Evolutionary conservation across 257 asterid genomes (phyloP).

Genomic region (Primulina eburnea): DNA sequence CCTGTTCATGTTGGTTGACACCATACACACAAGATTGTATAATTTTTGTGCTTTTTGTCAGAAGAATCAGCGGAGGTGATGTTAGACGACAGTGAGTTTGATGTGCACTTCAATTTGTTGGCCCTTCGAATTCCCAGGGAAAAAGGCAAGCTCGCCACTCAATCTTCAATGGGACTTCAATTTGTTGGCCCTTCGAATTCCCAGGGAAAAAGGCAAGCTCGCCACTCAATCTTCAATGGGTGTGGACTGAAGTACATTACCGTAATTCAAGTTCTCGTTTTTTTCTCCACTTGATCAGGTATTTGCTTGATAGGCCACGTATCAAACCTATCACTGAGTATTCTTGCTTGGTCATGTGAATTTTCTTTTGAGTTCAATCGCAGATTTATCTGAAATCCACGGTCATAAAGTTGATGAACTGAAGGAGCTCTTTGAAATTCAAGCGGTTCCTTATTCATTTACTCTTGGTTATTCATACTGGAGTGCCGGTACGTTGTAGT

Average conservation of each 20-base stretch:
- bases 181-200: constrained; percentile 72
- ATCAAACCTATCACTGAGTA: constrained; percentile 68
- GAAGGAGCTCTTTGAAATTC: constrained; percentile 62
- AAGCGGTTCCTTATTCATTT: constrained; percentile 68
- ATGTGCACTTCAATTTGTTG: constrained; percentile 55
- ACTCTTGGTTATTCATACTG: constrained; percentile 88
- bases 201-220: constrained; percentile 75
- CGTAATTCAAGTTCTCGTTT: background rate
- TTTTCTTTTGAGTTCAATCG: constrained; percentile 12
- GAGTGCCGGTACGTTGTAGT: constrained; percentile 62
- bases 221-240: constrained; percentile 78
- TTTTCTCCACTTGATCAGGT: constrained; percentile 37
- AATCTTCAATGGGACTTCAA: too few relatives aligned
- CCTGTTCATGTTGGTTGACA: too few relatives aligned
- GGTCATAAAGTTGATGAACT: constrained; percentile 59
- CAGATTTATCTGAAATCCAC: constrained; percentile 85
- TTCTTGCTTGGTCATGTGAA: background rate
- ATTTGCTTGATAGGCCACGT: constrained; percentile 80
- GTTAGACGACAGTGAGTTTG: constrained; percentile 64
- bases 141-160: constrained; percentile 75
- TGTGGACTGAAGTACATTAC: constrained; percentile 19
- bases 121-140: constrained; percentile 78
- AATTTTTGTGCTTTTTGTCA: too few relatives aligned
- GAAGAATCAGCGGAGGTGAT: constrained; percentile 17
- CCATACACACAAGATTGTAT: too few relatives aligned